Base-by-base conservation (phyloP, 306 rosid genomes). In the Trifolium subterraneum region DNA sequence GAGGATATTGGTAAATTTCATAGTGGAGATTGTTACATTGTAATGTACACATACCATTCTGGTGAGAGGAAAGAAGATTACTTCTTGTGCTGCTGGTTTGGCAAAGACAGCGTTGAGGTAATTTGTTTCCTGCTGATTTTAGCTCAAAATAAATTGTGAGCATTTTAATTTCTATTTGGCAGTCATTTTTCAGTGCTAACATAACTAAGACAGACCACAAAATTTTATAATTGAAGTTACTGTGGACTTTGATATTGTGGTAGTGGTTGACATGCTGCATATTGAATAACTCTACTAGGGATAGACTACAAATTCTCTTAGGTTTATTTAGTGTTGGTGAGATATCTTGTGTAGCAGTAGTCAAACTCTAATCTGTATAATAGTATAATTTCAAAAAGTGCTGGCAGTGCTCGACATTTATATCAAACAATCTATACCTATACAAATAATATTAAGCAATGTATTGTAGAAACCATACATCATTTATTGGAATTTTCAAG, bases 11-110 rank as follows among this genome's bases (percentile, higher is more conserved):
- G 99, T 55, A 90, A 87, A 81, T 94, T 94, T 82, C 89, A 88
- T 62, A 72, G 92, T 31, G 97, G 98, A 73, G 97, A 94, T 81
- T 88, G 99, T 85, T 94, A 88, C 82, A 87, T 90, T 76, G 77
- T 90, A 72, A 83, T 90, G 73, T 92, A 92, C 76, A 88, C 93
- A 47, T 90, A 87, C 84, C 97, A 94, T 81, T 83, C 93, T 5
- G 96, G 96, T 61, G 99, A 94, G 79, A 88, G 97, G 82, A 94
- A 94, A 80, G 99, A 94, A 79, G 99, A 94, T 71, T 94, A 87
- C 86, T 84, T 83, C 70, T 85, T 92, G 88, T 94, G 96, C 87
- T 90, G 88, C 87, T 94, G 97, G 99, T 92, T 84, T 65, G 99
- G 99, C 76, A 94, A 90, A 83, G 93, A 88, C 62, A 94, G 98